phyloP scores from a whole-genome alignment of 139 green algal species.

The Coccomyxa sp. region DNA sequence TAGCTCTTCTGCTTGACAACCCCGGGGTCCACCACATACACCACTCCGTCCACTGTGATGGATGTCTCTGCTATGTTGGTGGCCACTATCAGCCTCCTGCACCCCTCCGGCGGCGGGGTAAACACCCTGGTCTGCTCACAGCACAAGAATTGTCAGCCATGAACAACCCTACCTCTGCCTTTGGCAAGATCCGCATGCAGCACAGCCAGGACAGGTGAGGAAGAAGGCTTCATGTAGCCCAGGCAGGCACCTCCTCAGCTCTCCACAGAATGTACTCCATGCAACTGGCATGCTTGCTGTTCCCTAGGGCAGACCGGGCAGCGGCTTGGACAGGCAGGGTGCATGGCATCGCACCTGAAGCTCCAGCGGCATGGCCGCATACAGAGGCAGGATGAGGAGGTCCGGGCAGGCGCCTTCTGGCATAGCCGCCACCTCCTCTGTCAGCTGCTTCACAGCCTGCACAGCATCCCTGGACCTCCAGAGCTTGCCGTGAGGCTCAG shows the following conservation, averaged over 20 bases:
- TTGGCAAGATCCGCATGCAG: too few relatives aligned
- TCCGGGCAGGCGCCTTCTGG: conserved; percentile 48
- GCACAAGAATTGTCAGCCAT: neutral
- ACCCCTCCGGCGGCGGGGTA: conserved; percentile 48
- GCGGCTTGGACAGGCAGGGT: too few relatives aligned
- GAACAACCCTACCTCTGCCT: too few relatives aligned
- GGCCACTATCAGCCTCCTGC: conserved; percentile 82
- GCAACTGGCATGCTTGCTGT: too few relatives aligned
- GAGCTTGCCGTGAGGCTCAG: too few relatives aligned
- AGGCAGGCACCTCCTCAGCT: too few relatives aligned
- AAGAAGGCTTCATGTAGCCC: too few relatives aligned
- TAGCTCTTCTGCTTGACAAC: conserved; percentile 94
- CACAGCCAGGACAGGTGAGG: too few relatives aligned
- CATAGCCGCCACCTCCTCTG: conserved; percentile 27
- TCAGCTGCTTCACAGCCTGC: conserved; percentile 18
- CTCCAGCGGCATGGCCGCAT: conserved; percentile 85
- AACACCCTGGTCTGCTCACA: conserved; percentile 81
- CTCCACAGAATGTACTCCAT: too few relatives aligned
- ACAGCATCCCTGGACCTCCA: neutral
- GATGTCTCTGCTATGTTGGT: conserved; percentile 98
- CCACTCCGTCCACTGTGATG: conserved; percentile 84
- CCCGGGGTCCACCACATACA: conserved; percentile 88
- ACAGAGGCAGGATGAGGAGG: conserved; percentile 86
- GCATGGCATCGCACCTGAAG: conserved; percentile 45
- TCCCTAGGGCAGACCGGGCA: too few relatives aligned